A percentile compares a stretch with the other conserved stretches of the same genome.
These are phyloP conservation scores for Brassica juncea DNA, from an alignment of 345 rosid species.

Conservation along the genomic window DNA sequence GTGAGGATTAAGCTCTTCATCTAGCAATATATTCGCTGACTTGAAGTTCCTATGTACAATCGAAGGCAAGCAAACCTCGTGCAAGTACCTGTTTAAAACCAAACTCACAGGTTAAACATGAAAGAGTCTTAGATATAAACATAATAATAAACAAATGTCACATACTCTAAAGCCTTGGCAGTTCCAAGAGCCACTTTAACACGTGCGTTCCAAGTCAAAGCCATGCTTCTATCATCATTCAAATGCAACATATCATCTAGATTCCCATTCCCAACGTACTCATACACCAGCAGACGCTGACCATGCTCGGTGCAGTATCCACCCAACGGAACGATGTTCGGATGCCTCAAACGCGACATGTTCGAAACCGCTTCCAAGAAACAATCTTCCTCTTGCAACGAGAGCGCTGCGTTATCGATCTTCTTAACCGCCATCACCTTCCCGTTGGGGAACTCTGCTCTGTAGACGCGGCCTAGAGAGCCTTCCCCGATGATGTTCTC, in stretches of 20 bases:
- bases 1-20: constrained; percentile 93
- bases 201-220: constrained; percentile 89
- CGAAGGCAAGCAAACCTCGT: constrained; percentile 96
- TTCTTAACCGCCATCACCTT: constrained; percentile 97
- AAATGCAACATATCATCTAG: constrained; percentile 86
- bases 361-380: constrained; percentile 91
- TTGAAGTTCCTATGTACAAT: constrained; percentile 97
- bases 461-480: constrained; percentile 95
- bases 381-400: constrained; percentile 88
- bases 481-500: constrained; percentile 95
- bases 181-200: constrained; percentile 98
- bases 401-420: constrained; percentile 86
- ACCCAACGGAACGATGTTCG: constrained; percentile 73
- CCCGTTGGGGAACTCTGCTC: constrained; percentile 81
- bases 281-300: constrained; percentile 93
- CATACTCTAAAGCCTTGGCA: constrained; percentile 98
- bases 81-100: constrained; percentile 72
- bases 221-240: constrained; percentile 69
- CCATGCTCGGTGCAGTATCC: constrained; percentile 98
- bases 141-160: constrained; percentile 15
- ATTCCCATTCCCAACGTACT: constrained; percentile 69
- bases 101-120: not conserved
- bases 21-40: constrained; percentile 93
- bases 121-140: not conserved
- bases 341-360: constrained; percentile 94